Base-by-base conservation (phyloP, 176 grass and related monocot species). In the Zizania latifolia region DNA sequence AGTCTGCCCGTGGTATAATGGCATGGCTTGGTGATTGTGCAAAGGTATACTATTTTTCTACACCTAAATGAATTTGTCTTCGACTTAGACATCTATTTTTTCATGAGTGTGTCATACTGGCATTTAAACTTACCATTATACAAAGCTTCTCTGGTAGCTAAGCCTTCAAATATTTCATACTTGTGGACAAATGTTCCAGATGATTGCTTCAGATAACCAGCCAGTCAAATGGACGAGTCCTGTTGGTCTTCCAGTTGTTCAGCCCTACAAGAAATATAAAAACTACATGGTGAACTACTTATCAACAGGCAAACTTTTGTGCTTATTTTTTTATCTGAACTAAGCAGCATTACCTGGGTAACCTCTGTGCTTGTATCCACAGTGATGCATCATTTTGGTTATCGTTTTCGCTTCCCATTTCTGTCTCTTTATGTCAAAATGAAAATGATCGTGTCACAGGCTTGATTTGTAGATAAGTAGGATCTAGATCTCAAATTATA, bases 191-290 rank as follows among this genome's bases (percentile, higher is more conserved):
- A 81, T 80, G 27, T 56, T 66, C 58, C 68, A 98, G 94, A 78
- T 98, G 71, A 98, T 98, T 86, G 84, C 88, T 91, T 92, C 78
- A 76, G 89, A 85, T 78, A 92, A 98, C 68, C 81, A 93, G 51
- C 91, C 91, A 50, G 94, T 98, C 43, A 93, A 79, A 83, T 98
- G 94, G 91, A 98, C 88, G 7, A 93, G 90, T 71, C 86, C 91
- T 58, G 88, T 92, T 78, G 94, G 94, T 31, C 89, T 98, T 68
- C 94, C 91, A 72, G 94, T 98, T 85, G 94, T 98, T 81, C 94
- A 98, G 72, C 94, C 94, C 14, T 98, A 98, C 70, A 88, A 83
- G 48, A 89, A 85, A 84, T 86, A 74, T 79, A 92, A 98, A 70
- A 83, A 85, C 41, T 86, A 91, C 62, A 82, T 86, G 80, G 94